Evolutionary conservation across 2,329 filamentous ascomycete species (phyloP), one percentile per base, ranked within the genome.

Genomic region (Didymellaceae sp.): DNA sequence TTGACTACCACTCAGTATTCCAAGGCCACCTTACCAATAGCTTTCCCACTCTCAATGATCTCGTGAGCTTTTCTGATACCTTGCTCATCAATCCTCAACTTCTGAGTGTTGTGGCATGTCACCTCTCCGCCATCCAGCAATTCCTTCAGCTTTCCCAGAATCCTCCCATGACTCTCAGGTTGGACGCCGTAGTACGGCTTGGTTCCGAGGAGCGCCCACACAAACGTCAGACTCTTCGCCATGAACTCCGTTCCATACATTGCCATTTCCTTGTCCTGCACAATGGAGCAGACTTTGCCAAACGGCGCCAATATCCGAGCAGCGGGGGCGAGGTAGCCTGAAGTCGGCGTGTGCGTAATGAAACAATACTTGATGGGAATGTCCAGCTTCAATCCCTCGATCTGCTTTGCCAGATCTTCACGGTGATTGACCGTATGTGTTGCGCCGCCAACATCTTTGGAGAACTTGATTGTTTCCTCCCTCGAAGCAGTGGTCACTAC

Each of bases 201-300:
- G 1, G 74, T 75, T 1, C 74, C 75, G 26, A 28, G 26, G 26
- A 28, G 26, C 26, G 26, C 72, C 75, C 77, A 78, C 3, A 68
- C 62, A 45, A 77, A 78, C 1, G 70, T 71, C 41, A 78, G 53
- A 13, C 70, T 74, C 62, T 78, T 79, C 39, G 74, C 70, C 75
- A 78, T 76, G 60, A 76, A 78, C 59, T 76, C 68, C 2, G 75
- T 75, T 2, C 75, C 76, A 52, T 79, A 78, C 72, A 78, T 74
- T 18, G 70, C 70, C 24, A 73, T 55, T 25, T 76, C 71, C 34
- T 70, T 56, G 6, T 71, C 72, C 58, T 80, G 76, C 11, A 79
- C 75, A 45, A 79, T 78, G 10, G 71, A 75, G 65, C 75, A 77
- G 6, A 77, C 71, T 57, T 77, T 78, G 7, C 74, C 75, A 31